Evolutionary conservation across 2,329 filamentous ascomycete species (phyloP), one percentile per base, ranked within the genome.

Genomic region (Fusarium brachygibbosum): DNA sequence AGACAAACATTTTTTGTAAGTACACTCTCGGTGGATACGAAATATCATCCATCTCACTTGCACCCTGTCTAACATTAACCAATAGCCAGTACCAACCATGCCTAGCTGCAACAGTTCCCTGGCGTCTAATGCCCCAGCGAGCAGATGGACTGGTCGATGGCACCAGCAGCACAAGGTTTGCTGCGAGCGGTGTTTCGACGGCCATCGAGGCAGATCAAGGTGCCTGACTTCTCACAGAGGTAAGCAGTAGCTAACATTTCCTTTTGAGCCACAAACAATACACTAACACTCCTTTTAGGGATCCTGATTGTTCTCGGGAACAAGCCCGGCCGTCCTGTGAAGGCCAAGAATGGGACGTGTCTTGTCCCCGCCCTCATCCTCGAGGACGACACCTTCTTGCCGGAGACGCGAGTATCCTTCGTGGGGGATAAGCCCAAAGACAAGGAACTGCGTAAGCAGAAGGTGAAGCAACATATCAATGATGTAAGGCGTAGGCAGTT

Each of bases 41-140:
- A 14, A 5, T 1, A 11, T 16, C 8, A 16, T 0, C 14, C 14
- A 8, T 25, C 7, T 25, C 1, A 3, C 5, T 6, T 21, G 0
- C 10, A 11, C 14, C 10, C 14, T 6, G 2, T 11, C 21, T 25
- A 40, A 25, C 5, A 25, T 25, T 41, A 8, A 4, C 9, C 10
- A 25, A n/a, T 13, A 44, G 23, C 16, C 9, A 25, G 23, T n/a
- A 28, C 16, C 40, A 17, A 5, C 6, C 40, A 44, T 44, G 40
- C n/a, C 40, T 44, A 12, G 6, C 13, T 9, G 10, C 16, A 23
- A 9, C 14, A 9, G 21, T 12, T 41, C 38, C 8, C 8, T 13
- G 14, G 3, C 13, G 16, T 41, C 38, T 14, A 41, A 19, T 23
- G 19, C 38, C 5, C 16, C 38, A 9, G 23, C 14, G 8, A 23